Evolutionary conservation across 129 eudicot species (phyloP), one percentile per base, ranked within the genome.

Genomic region (Centrapalus pauciflorus): DNA sequence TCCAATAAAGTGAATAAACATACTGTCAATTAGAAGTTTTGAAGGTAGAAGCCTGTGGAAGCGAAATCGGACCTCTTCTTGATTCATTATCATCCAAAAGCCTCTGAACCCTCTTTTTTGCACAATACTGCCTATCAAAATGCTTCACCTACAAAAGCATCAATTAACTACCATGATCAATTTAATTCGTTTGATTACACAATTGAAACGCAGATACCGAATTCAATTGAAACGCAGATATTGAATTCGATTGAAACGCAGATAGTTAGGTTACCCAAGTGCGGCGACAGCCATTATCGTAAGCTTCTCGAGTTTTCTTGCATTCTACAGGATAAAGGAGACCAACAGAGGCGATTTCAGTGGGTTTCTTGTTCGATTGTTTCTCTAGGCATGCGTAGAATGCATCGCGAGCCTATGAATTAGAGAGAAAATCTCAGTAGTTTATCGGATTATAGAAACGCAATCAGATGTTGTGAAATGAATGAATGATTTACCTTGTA

Each of bases 281-380:
- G 33, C 95, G 90, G 19, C 95, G 74, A 72, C 98, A 92, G 12
- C 57, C 55, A 16, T 88, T 85, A 61, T 71, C 96, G 51, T 58
- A 92, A 37, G 34, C 46, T 38, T 72, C 70, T 79, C 98, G 83
- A 26, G 73, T 66, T 65, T 81, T 81, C 74, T 83, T 85, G 86
- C 98, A 92, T 33, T 88, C 87, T 3, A 63, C 68, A 0, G 98
- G 98, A 76, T 92, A 92, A 0, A 92, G 82, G 66, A 92, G 77
- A n/a, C 98, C 98, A 3, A 88, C 98, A 3, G 85, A 72, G 12
- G 88, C 98, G n/a, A 79, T 83, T 80, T 92, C 96, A 1, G 95
- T 88, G 0, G 90, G 79, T 66, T 85, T 81, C 77, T 83, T 92
- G 77, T 75, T 67, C 9, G 95, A 85, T 70, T 88, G 69, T 48